phyloP scores from a whole-genome alignment of 352 stramenopile species.

The Globisporangium spinosum region DNA sequence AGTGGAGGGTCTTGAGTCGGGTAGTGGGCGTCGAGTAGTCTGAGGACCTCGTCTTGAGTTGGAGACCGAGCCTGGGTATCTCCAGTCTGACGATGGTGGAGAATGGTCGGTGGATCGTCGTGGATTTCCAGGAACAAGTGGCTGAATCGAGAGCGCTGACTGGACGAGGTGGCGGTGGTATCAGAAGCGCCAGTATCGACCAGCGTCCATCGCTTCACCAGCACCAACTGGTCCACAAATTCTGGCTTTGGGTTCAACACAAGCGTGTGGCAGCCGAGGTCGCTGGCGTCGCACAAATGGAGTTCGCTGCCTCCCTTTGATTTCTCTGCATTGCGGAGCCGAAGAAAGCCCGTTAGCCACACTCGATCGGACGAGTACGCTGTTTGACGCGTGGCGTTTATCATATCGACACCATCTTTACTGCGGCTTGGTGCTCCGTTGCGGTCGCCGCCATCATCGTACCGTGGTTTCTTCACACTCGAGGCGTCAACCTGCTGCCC shows the following conservation, averaged over 20 bases:
- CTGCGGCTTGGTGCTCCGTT: neutral
- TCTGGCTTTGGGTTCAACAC: slow-evolving; percentile 36
- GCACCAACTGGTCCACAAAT: slow-evolving; percentile 44
- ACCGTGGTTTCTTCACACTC: neutral
- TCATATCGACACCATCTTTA: neutral
- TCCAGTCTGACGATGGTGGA: slow-evolving; percentile 8
- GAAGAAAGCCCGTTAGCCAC: slow-evolving; percentile 51
- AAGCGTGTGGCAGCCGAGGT: slow-evolving; percentile 20
- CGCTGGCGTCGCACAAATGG: slow-evolving; percentile 33
- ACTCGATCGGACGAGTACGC: slow-evolving; percentile 32
- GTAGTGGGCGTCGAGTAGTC: slow-evolving; percentile 31
- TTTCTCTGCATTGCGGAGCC: slow-evolving; percentile 24
- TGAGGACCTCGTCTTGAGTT: slow-evolving; percentile 20
- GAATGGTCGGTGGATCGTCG: slow-evolving; percentile 17
- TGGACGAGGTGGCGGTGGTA: neutral
- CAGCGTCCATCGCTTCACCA: slow-evolving; percentile 57
- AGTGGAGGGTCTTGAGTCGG: slow-evolving; percentile 39
- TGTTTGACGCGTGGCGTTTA: neutral
- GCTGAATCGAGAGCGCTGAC: slow-evolving; percentile 6
- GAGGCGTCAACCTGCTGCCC: neutral
- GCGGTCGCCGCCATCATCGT: neutral
- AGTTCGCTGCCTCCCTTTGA: slow-evolving; percentile 14
- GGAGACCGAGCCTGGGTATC: neutral
- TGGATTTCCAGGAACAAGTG: slow-evolving; percentile 41
- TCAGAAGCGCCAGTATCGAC: slow-evolving; percentile 19